phyloP scores from a whole-genome alignment of 257 asterid genomes.

The Solanum dulcamara region DNA sequence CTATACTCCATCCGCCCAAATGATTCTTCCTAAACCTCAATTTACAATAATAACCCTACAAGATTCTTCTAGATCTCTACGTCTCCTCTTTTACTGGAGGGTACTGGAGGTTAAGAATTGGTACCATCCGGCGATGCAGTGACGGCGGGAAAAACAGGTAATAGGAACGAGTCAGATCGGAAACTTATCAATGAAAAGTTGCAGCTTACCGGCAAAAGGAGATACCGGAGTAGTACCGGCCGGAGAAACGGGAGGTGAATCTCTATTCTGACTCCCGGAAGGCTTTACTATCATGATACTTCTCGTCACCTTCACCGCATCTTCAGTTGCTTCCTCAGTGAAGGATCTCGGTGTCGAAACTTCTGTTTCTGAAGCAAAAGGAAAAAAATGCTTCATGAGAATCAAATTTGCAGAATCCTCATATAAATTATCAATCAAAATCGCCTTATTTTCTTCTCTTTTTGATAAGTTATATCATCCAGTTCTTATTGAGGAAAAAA shows the following conservation, averaged over 20 bases:
- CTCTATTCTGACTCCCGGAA: conserved; percentile 32
- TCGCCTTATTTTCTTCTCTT: background rate
- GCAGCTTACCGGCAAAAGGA: conserved; percentile 73
- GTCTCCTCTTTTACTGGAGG: background rate
- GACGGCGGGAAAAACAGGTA: background rate
- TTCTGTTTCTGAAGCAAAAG: conserved; percentile 31
- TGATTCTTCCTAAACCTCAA: background rate
- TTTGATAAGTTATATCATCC: background rate
- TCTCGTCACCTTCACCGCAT: conserved; percentile 62
- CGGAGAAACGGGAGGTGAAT: conserved; percentile 83
- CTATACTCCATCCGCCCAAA: background rate
- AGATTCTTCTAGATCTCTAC: conserved; percentile 6
- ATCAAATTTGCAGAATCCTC: background rate
- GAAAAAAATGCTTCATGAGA: background rate
- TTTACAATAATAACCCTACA: background rate
- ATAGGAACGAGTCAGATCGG: background rate
- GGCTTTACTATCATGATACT: conserved; percentile 89
- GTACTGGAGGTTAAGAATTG: background rate
- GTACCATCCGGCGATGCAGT: background rate
- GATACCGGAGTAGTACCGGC: conserved; percentile 82
- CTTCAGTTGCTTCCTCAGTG: conserved; percentile 36
- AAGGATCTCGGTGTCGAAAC: conserved; percentile 22
- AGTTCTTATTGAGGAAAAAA: background rate
- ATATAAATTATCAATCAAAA: background rate
- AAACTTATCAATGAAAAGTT: background rate